Evolutionary conservation across 23 red algal species (phyloP), one percentile per base, ranked within the genome.

Genomic region (Gracilaria caudata): DNA sequence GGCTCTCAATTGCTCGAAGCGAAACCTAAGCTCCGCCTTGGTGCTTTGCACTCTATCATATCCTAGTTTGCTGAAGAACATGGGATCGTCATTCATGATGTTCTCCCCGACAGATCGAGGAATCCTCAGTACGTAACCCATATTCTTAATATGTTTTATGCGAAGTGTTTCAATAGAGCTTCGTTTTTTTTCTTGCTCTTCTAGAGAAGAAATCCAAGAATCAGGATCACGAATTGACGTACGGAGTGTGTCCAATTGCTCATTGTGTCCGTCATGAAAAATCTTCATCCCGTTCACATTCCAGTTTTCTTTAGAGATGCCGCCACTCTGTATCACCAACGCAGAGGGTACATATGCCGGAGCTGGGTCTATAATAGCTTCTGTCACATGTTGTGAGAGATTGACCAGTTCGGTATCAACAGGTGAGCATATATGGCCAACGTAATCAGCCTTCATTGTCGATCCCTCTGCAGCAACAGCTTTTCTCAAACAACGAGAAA

Each of bases 61-160:
- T 51, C 89, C 79, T 12, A 84, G 57, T 17, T 70, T 75, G 26
- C 45, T 53, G 77, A 92, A 92, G 34, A 63, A 84, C 89, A 79
- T 40, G 30, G 89, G 68, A 47, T 92, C 89, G 0, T 51, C 70
- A 25, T 60, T 79, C 51, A 84, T 59, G 29, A 63, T 83, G 37
- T 57, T 75, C 51, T 92, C 89, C 39, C 89, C 89, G 23, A 70
- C 64, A 45, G 89, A 83, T 36, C 89, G 61, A 2, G 89, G 89
- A 32, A 92, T 84, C 28, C 89, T 43, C 35, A 92, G n/a, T 21
- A 84, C 89, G 40, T 78, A 92, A 21, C 89, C 89, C 44, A 64
- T 78, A 65, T 84, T 92, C 61, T 92, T 92, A 37, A 92, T 83
- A 41, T 92, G 89, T 56, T 92, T 82, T 45, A 97, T 86, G 8